phyloP scores from a whole-genome alignment of 768 basidiomycete genomes.

The Boletus tylopilopsis region DNA sequence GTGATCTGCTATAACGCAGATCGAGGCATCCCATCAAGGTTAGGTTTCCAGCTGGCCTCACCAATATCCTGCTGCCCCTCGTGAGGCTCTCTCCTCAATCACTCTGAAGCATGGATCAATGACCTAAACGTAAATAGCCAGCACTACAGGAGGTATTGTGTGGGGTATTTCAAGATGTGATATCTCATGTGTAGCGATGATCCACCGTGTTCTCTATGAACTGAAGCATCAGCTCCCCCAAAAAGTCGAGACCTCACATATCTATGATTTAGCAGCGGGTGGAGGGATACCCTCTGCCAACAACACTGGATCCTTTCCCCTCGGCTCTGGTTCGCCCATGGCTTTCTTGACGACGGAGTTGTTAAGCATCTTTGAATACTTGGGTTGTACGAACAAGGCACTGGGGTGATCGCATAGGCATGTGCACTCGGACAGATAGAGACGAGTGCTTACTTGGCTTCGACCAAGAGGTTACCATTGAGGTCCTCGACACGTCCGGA shows the following conservation, averaged over 20 bases:
- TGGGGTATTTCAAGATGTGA: slow-evolving; percentile 5
- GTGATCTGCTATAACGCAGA: too few species aligned
- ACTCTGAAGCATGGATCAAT: too few species aligned
- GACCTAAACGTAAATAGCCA: too few species aligned
- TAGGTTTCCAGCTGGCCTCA: too few species aligned
- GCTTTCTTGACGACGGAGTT: slow-evolving; percentile 54
- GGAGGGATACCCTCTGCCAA: slow-evolving; percentile 28
- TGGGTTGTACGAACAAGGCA: slow-evolving; percentile 84
- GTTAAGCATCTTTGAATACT: slow-evolving; percentile 76
- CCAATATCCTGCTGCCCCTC: too few species aligned
- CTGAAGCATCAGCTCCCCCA: background rate
- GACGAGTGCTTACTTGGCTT: slow-evolving; percentile 63
- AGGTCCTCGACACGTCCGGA: slow-evolving; percentile 72
- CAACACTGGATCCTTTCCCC: slow-evolving; percentile 20
- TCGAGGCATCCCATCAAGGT: too few species aligned
- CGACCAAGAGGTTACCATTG: slow-evolving; percentile 77
- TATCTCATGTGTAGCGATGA: too few species aligned
- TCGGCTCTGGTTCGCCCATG: slow-evolving; percentile 54
- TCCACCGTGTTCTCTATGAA: background rate
- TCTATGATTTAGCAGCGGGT: slow-evolving; percentile 26
- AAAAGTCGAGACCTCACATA: background rate
- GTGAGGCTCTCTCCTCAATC: too few species aligned
- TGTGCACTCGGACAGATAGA: background rate
- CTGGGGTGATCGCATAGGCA: slow-evolving; percentile 34
- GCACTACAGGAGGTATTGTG: too few species aligned